Evolutionary conservation across 371 early-diverging fungal species (phyloP), one percentile per base, ranked within the genome.

Genomic region (Enterocytospora artemiae): DNA sequence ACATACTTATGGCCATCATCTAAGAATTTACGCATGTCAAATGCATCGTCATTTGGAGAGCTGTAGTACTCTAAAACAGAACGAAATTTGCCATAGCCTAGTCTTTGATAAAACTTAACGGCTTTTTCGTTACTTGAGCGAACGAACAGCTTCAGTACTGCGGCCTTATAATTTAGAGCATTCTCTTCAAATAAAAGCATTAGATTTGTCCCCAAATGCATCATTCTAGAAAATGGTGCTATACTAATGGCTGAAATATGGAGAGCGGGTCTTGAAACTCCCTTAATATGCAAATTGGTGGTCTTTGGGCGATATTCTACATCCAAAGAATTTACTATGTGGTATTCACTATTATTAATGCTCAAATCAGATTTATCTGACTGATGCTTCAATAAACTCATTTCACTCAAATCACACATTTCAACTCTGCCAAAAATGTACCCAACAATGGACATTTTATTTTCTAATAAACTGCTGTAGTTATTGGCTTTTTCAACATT

Each of bases 231-330:
- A 67, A 88, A 86, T n/a, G 94, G 92, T 0, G 90, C 87, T 0
- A 95, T 90, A 0, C 92, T 93, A 32, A 97, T 81, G 2, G 96
- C 96, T 2, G 94, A 91, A 44, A 96, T 91, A 75, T 97, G 98
- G n/a, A n/a, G n/a, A n/a, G n/a, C n/a, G n/a, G n/a, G n/a, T n/a
- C n/a, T n/a, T n/a, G n/a, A n/a, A 0, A 91, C 91, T 70, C 44
- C 48, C 16, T 37, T 37, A 9, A 37, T 9, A 37, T 37, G 16
- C 16, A 9, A 16, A 9, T 37, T 37, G 5, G 37, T 37, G 24
- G 16, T 4, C 5, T 46, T 20, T 25, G 12, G 7, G 5, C 48
- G 12, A 18, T 12, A 39, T 18, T 39, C 39, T 4, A 7, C 48
- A 20, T 46, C 48, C 18, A 20, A 12, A 46, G 18, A 7, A 16